These are phyloP conservation scores for Wallacemonas rigidus DNA, from an alignment of 208 protist species.

Conservation along the genomic window DNA sequence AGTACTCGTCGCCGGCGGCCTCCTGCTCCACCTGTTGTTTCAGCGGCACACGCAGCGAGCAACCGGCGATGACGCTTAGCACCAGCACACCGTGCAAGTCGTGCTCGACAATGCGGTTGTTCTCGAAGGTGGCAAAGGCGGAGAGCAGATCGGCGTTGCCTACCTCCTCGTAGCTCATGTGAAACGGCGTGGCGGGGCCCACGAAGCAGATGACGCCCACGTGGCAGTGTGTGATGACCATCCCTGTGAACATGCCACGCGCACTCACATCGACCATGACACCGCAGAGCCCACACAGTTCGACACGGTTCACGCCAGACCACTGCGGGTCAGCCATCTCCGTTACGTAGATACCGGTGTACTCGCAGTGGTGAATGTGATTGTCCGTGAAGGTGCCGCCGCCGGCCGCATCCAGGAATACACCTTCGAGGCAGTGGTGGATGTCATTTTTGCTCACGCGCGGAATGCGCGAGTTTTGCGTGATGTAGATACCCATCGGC, in stretches of 20 bases:
- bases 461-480: constrained; percentile 41
- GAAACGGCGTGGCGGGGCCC: constrained; percentile 46
- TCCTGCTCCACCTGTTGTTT: constrained; percentile 10
- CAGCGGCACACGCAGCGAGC: constrained; percentile 40
- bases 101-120: constrained; percentile 78
- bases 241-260: constrained; percentile 31
- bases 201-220: constrained; percentile 68
- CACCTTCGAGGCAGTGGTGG: constrained; percentile 72
- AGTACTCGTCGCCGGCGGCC: constrained; percentile 17
- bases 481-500: constrained; percentile 67
- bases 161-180: constrained; percentile 45
- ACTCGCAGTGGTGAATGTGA: constrained; percentile 61
- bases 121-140: constrained; percentile 49
- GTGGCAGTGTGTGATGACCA: constrained; percentile 47
- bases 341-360: constrained; percentile 67
- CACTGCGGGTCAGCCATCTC: constrained; percentile 56
- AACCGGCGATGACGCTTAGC: constrained; percentile 54
- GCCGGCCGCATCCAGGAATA: constrained; percentile 52
- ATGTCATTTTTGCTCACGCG: constrained; percentile 60
- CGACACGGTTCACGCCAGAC: constrained; percentile 52
- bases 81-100: constrained; percentile 78
- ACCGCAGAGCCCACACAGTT: constrained; percentile 62
- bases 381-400: constrained; percentile 61
- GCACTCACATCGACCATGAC: constrained; percentile 73
- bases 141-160: constrained; percentile 38